Evolutionary conservation across 192 early-diverging fungal genomes (phyloP).

Genomic region (Rhizoclosmatium globosum): DNA sequence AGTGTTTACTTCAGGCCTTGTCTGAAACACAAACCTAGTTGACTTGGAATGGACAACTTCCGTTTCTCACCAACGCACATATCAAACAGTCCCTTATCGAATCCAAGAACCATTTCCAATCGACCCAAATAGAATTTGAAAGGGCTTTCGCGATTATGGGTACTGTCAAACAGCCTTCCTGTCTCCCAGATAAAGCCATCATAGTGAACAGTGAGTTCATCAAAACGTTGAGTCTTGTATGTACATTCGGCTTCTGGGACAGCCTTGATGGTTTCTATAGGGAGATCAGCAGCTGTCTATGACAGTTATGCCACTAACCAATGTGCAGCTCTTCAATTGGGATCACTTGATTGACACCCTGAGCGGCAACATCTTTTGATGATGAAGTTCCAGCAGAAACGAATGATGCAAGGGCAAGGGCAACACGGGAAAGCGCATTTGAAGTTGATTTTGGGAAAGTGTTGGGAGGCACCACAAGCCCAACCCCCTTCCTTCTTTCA

Average conservation of each 20-base stretch:
- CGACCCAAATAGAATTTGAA: conserved; percentile 77
- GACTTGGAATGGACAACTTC: conserved; percentile 73
- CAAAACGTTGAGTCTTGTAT: conserved; percentile 46
- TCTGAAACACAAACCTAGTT: conserved; percentile 45
- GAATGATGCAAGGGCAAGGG: no score
- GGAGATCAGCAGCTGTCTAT: background rate
- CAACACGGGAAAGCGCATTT: no score
- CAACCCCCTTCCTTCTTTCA: no score
- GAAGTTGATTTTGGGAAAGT: no score
- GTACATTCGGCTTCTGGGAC: conserved; percentile 63
- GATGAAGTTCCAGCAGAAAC: no score
- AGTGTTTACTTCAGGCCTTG: background rate
- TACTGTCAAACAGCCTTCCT: conserved; percentile 77
- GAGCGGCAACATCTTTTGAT: no score
- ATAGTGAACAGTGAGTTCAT: conserved; percentile 35
- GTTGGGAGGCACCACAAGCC: no score
- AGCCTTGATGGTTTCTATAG: background rate
- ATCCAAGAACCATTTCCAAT: conserved; percentile 74
- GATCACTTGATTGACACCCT: no score
- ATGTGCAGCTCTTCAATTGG: no score
- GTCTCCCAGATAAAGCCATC: conserved; percentile 12
- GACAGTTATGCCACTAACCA: no score
- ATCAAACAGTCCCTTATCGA: conserved; percentile 74
- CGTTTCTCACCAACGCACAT: conserved; percentile 88
- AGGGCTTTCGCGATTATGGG: conserved; percentile 67